These are phyloP conservation scores for Colletotrichum falcatum DNA, from an alignment of 2,329 filamentous ascomycete genomes.

Conservation along the genomic window DNA sequence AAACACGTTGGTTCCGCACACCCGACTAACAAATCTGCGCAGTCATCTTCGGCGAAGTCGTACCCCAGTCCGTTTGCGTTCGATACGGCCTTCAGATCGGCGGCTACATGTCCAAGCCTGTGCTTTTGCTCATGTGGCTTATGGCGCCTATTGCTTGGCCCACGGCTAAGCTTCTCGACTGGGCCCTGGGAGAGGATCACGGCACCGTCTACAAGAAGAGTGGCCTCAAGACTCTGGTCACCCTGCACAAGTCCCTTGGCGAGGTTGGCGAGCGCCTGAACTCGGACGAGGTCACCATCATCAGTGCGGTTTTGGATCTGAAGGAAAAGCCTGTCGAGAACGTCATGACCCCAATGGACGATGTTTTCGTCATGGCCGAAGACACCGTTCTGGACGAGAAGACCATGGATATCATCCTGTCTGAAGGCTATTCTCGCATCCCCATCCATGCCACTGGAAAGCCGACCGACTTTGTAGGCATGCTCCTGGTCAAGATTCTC, in stretches of 20 bases:
- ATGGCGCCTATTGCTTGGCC: slow-evolving; percentile 93
- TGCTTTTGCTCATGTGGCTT: slow-evolving; percentile 90
- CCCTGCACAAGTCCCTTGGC: slow-evolving; percentile 91
- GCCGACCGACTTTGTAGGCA: slow-evolving; percentile 89
- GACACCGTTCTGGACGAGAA: slow-evolving; percentile 92
- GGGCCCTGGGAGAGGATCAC: slow-evolving; percentile 87
- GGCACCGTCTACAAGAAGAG: slow-evolving; percentile 98
- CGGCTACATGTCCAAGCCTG: slow-evolving; percentile 90
- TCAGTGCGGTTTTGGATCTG: slow-evolving; percentile 93
- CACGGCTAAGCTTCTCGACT: slow-evolving; percentile 94
- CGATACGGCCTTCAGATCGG: slow-evolving; percentile 96
- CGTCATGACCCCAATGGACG: slow-evolving; percentile 99
- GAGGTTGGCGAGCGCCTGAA: slow-evolving; percentile 90
- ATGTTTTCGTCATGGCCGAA: slow-evolving; percentile 97
- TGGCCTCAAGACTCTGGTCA: slow-evolving; percentile 95
- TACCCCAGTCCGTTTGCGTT: slow-evolving; percentile 95
- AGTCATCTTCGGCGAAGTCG: slow-evolving; percentile 99
- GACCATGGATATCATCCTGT: slow-evolving; percentile 94
- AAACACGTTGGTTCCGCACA: not conserved
- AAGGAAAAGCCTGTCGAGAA: slow-evolving; percentile 95
- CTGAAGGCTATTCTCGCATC: slow-evolving; percentile 94
- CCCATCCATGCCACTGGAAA: slow-evolving; percentile 92
- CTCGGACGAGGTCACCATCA: slow-evolving; percentile 98
- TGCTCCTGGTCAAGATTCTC: slow-evolving; percentile 98
- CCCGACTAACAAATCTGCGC: slow-evolving; percentile 20